Conservation (phyloP, 805 yeast species). For the Starmerella sp. region DNA sequence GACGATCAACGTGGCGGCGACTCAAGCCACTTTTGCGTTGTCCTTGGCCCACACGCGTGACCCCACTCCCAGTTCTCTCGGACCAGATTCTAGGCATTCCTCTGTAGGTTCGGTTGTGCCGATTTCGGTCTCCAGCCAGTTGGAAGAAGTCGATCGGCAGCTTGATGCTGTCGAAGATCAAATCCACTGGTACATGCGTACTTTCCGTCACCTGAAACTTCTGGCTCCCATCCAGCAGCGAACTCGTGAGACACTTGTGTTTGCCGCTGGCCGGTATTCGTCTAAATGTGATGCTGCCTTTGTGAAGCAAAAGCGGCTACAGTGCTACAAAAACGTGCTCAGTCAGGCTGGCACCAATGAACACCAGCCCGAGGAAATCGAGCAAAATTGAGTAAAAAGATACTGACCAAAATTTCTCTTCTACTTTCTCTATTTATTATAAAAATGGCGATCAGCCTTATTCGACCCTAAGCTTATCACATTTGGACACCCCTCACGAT, state of each 20-base stretch:
- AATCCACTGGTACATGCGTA: conserved; percentile 32
- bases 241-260: conserved; percentile 40
- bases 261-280: conserved; percentile 38
- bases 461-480: conserved; percentile 1
- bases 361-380: too few species aligned
- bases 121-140: background rate
- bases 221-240: conserved; percentile 46
- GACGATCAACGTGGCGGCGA: conserved; percentile 42
- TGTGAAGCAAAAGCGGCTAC: conserved; percentile 40
- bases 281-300: conserved; percentile 47
- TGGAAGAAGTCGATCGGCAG: conserved; percentile 28
- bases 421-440: background rate
- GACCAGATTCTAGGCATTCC: background rate
- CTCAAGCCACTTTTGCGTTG: conserved; percentile 30
- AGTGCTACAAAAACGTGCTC: conserved; percentile 33
- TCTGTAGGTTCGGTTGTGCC: background rate
- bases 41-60: background rate
- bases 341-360: conserved; percentile 18
- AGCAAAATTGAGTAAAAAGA: background rate
- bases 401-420: background rate
- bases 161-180: conserved; percentile 28
- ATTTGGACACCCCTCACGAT: conserved; percentile 1
- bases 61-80: background rate
- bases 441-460: background rate
- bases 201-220: conserved; percentile 33